Evolutionary conservation across 2,329 filamentous ascomycete species (phyloP), one percentile per base, ranked within the genome.

Genomic region (Aspergillus intermedius): DNA sequence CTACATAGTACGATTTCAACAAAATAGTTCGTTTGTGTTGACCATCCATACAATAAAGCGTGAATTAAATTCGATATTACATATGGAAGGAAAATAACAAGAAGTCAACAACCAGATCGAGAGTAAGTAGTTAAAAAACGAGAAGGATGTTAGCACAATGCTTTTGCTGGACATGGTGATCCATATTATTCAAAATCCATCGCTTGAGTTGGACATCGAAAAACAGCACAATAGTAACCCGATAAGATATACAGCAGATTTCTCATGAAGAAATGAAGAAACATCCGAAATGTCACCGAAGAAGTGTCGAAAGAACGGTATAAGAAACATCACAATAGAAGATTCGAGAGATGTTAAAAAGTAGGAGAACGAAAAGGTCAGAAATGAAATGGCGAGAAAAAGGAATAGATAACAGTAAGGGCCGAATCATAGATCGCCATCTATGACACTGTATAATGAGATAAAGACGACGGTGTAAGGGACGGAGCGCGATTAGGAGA

Each of bases 351-450:
- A 28, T 41, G n/a, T 23, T 21, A 46, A 5, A 10, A 21, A 12
- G 13, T 25, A 39, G 39, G 10, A 44, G 42, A 30, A 10, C 13
- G 13, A 4, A 22, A 12, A 46, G 5, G 13, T 23, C 3, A 25
- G 35, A 37, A 37, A 12, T n/a, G 37, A 43, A 28, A n/a, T 39
- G 39, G 32, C 22, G 34, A 46, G 44, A 50, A 44, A 37, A 37
- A 9, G 25, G 10, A 12, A 30, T 30, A 30, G 25, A 10, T 30
- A 30, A 30, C 25, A 30, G 10, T 30, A 30, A 30, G 10, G 34
- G 48, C 48, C 35, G 35, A 53, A 57, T 52, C 54, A 52, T 49
- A 56, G 56, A 59, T 60, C 52, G 56, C 56, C 51, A 53, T 59
- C 56, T 60, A 60, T 56, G 49, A 58, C 37, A 50, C 54, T 51